These are phyloP conservation scores for Peronosclerospora sorghi DNA, from an alignment of 352 stramenopile genomes.

Conservation along the genomic window DNA sequence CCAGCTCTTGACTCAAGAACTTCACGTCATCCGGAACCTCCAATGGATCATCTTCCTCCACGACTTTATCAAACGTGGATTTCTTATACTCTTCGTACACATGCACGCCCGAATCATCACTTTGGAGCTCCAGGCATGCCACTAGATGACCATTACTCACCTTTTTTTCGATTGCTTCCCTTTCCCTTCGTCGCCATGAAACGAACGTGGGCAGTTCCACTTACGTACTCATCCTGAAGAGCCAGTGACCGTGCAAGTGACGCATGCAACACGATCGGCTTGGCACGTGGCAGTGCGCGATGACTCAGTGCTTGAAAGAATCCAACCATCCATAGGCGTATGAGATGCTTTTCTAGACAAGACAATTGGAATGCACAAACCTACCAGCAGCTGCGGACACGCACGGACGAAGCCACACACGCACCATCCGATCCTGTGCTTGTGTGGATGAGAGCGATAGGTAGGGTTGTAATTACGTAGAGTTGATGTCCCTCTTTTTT, in stretches of 20 bases:
- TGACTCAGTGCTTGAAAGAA: slow-evolving; percentile 10
- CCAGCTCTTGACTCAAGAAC: slow-evolving; percentile 44
- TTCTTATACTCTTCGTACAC: slow-evolving; percentile 37
- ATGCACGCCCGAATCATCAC: too few relatives aligned
- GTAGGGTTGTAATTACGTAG: too few relatives aligned
- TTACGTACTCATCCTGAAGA: slow-evolving; percentile 1
- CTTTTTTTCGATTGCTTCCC: slow-evolving; percentile 36
- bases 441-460: slow-evolving; percentile 15
- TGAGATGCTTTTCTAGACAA: too few relatives aligned
- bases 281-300: slow-evolving; percentile 5
- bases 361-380: slow-evolving; percentile 2
- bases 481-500: too few relatives aligned
- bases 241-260: slow-evolving; percentile 10
- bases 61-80: slow-evolving; percentile 45
- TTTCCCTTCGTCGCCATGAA: slow-evolving; percentile 34
- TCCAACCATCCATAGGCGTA: too few relatives aligned
- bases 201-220: slow-evolving; percentile 11
- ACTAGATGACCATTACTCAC: slow-evolving; percentile 1
- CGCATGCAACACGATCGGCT: slow-evolving; percentile 10
- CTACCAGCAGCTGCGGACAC: slow-evolving; percentile 33
- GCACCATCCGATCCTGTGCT: slow-evolving; percentile 40
- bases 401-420: slow-evolving; percentile 53
- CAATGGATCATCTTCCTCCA: slow-evolving; percentile 30
- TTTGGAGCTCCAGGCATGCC: neutral
- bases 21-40: slow-evolving; percentile 50